Evolutionary conservation across 2,329 filamentous ascomycete genomes (phyloP), one percentile per base, ranked within the genome.

Genomic region (Phoma sp.): DNA sequence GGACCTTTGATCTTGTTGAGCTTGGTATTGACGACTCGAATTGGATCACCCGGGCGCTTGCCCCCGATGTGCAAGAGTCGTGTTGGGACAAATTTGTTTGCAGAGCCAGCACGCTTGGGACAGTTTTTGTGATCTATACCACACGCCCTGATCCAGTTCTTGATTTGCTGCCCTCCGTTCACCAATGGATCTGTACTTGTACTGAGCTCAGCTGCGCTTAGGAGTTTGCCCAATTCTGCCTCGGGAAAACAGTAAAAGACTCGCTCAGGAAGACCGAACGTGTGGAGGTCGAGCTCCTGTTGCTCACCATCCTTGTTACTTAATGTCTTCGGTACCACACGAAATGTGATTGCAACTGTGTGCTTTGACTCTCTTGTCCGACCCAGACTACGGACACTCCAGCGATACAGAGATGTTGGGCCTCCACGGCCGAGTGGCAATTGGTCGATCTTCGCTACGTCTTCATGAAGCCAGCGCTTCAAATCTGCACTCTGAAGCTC

Each of bases 61-160:
- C 42, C 49, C 6, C 42, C 47, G 28, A 69, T 56, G 21, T 65
- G 58, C 9, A 67, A 33, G 6, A 71, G 56, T 5, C 67, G 61
- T 3, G 62, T 69, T 5, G 67, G 67, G 1, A 68, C 43, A 20
- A 56, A 56, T 4, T 45, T 28, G 4, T 29, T 15, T 7, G 49
- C 36, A 15, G 28, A 50, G 11, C 42, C 38, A 3, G 42, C 48
- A n/a, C 37, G 21, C 34, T 52, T 57, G 37, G 48, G 53, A 29
- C 66, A 68, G 20, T 50, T 36, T n/a, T 26, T 23, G 39, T 69
- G 66, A 2, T 33, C 55, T 14, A 26, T 30, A 26, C 61, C 47
- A 56, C 66, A 69, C 17, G 15, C 57, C 7, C 61, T 26, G 17
- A 69, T 39, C 66, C 66, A 68, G 0, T 33, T 25, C 10, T 28